Evolutionary conservation across 352 stramenopile species (phyloP).

Genomic region (Aphanomyces euteiches): DNA sequence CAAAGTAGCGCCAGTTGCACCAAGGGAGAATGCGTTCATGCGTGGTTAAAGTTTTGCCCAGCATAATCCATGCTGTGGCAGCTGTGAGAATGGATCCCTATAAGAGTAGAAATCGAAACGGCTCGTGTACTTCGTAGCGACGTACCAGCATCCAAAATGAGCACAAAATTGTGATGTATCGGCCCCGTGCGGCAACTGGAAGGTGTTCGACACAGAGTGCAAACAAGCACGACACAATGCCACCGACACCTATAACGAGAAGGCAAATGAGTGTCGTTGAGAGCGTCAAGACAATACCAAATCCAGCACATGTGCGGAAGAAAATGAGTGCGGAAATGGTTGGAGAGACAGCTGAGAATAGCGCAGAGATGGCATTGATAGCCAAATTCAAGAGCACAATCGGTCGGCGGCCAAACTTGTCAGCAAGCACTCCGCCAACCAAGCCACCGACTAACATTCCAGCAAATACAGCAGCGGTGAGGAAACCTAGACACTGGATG

Average conservation of each 20-base stretch:
- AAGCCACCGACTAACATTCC: constrained; percentile 85
- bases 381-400: constrained; percentile 70
- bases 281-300: constrained; percentile 34
- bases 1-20: constrained; percentile 82
- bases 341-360: constrained; percentile 69
- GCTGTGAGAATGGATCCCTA: constrained; percentile 72
- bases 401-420: constrained; percentile 78
- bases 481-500: constrained; percentile 47
- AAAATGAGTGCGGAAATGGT: constrained; percentile 74
- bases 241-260: constrained; percentile 65
- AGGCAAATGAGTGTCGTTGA: constrained; percentile 31
- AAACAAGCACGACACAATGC: constrained; percentile 82
- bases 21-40: constrained; percentile 59
- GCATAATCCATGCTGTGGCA: constrained; percentile 79
- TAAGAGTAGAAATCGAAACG: not conserved
- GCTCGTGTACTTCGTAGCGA: not conserved
- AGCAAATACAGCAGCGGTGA: constrained; percentile 85
- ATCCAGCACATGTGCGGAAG: constrained; percentile 56
- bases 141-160: constrained; percentile 86
- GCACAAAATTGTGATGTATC: constrained; percentile 84
- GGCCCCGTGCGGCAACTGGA: constrained; percentile 55
- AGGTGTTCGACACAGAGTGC: constrained; percentile 84
- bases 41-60: constrained; percentile 51
- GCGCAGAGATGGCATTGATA: constrained; percentile 70
- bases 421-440: constrained; percentile 62